These are phyloP conservation scores for Trichoderma sp. DNA, from an alignment of 2,329 filamentous ascomycete species.

Conservation along the genomic window DNA sequence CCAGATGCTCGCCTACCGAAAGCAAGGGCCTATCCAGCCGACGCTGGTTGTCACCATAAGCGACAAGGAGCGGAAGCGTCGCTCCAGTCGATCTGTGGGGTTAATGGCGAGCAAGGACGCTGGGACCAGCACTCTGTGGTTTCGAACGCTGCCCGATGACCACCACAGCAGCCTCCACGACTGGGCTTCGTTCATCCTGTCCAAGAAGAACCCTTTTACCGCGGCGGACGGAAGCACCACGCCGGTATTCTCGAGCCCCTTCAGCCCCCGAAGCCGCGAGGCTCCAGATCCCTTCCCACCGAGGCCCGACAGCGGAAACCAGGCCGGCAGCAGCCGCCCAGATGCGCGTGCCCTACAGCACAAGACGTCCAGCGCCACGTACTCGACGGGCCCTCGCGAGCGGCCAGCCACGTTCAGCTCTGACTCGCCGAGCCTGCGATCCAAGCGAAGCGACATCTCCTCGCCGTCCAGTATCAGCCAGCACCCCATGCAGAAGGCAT, in stretches of 20 bases:
- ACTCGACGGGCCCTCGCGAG: constrained; percentile 52
- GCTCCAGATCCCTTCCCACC: constrained; percentile 44
- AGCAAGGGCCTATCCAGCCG: constrained; percentile 61
- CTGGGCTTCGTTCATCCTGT: constrained; percentile 59
- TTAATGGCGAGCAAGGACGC: constrained; percentile 57
- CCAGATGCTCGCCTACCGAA: constrained; percentile 62
- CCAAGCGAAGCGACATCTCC: constrained; percentile 64
- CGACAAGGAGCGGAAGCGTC: constrained; percentile 64
- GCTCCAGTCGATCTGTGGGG: constrained; percentile 64
- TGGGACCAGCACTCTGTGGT: constrained; percentile 55
- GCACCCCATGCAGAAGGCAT: constrained; percentile 45
- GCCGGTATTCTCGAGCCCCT: constrained; percentile 58
- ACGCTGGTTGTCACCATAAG: constrained; percentile 62
- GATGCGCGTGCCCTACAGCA: constrained; percentile 45
- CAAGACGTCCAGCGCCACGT: constrained; percentile 53
- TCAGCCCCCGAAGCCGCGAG: constrained; percentile 49
- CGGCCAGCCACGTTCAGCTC: constrained; percentile 57
- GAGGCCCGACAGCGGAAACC: constrained; percentile 50
- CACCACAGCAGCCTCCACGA: constrained; percentile 57
- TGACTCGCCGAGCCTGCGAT: constrained; percentile 62
- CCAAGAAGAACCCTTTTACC: constrained; percentile 46
- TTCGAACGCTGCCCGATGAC: constrained; percentile 58
- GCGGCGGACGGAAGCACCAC: constrained; percentile 58
- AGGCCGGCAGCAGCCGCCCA: constrained; percentile 37
- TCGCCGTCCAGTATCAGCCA: constrained; percentile 55